A percentile compares a stretch with the other conserved stretches of the same genome.
Conservation (phyloP, 2,329 filamentous ascomycete species). For the Shiraia bambusicola region DNA sequence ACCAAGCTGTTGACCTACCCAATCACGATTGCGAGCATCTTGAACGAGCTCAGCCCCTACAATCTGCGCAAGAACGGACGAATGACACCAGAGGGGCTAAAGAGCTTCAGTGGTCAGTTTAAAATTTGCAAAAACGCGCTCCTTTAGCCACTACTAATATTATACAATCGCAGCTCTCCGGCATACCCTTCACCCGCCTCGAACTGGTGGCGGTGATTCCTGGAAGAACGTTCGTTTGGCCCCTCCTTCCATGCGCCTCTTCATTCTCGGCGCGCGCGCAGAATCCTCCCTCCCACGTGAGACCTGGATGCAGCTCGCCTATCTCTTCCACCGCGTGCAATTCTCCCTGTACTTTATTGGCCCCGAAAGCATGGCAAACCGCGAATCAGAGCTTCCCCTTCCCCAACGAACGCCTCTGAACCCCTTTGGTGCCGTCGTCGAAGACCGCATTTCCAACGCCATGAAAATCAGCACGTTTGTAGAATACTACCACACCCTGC, state of each 20-base stretch:
- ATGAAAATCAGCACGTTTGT: constrained; percentile 98
- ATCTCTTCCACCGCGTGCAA: constrained; percentile 88
- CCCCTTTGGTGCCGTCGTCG: constrained; percentile 90
- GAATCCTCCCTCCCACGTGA: constrained; percentile 93
- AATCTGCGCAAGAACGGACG: constrained; percentile 72
- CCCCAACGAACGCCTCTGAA: constrained; percentile 82
- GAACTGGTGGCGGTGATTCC: constrained; percentile 69
- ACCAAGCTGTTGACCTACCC: constrained; percentile 94
- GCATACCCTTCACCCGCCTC: constrained; percentile 89
- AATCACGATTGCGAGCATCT: constrained; percentile 82
- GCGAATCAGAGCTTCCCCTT: constrained; percentile 88
- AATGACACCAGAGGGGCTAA: constrained; percentile 83
- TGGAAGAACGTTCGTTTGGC: constrained; percentile 80
- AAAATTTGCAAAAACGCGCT: too few species aligned
- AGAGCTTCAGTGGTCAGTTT: constrained; percentile 82
- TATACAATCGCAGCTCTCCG: constrained; percentile 69
- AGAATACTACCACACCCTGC: constrained; percentile 96
- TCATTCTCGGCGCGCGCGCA: constrained; percentile 92
- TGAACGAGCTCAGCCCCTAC: constrained; percentile 95
- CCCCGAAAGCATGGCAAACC: constrained; percentile 92
- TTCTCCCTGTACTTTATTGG: constrained; percentile 94
- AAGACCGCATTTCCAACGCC: constrained; percentile 82
- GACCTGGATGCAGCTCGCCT: constrained; percentile 90
- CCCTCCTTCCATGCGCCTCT: constrained; percentile 85
- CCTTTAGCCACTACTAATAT: constrained; percentile 8